Percentiles rank a stretch among this genome's conserved stretches.
Evolutionary conservation across 2,329 filamentous ascomycete species (phyloP).

Genomic region (Ceratocystis albifundus): DNA sequence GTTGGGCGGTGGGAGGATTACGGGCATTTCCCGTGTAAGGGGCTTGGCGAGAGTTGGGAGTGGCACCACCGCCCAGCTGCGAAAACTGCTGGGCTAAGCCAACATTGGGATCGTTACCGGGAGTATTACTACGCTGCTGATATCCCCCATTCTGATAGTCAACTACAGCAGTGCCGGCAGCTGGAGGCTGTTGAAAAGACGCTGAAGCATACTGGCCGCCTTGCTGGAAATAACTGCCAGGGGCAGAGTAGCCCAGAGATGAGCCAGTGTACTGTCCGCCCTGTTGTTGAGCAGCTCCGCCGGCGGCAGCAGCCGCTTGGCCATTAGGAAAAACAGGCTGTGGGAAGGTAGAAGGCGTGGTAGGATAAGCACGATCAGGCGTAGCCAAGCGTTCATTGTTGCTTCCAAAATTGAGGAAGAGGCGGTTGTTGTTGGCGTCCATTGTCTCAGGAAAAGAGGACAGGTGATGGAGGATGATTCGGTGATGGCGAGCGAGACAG

Average conservation of each 20-base stretch:
- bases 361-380: constrained; percentile 60
- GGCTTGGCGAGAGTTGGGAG: constrained; percentile 41
- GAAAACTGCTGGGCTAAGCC: constrained; percentile 93
- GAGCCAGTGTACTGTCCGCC: constrained; percentile 19
- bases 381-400: constrained; percentile 52
- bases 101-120: constrained; percentile 72
- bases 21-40: constrained; percentile 51
- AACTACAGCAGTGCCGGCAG: constrained; percentile 32
- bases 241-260: constrained; percentile 33
- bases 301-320: constrained; percentile 29
- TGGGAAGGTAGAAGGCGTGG: constrained; percentile 90
- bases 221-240: constrained; percentile 34
- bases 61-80: constrained; percentile 65
- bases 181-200: constrained; percentile 32
- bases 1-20: constrained; percentile 52
- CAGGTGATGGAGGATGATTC: neutral
- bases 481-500: neutral
- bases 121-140: constrained; percentile 45
- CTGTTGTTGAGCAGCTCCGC: constrained; percentile 29
- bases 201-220: constrained; percentile 31
- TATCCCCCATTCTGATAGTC: constrained; percentile 39
- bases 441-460: constrained; percentile 31
- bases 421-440: constrained; percentile 48
- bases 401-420: constrained; percentile 56
- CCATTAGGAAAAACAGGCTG: constrained; percentile 61